Conservation (phyloP, 371 early-diverging fungal genomes). For the Fennellomyces sp. region DNA sequence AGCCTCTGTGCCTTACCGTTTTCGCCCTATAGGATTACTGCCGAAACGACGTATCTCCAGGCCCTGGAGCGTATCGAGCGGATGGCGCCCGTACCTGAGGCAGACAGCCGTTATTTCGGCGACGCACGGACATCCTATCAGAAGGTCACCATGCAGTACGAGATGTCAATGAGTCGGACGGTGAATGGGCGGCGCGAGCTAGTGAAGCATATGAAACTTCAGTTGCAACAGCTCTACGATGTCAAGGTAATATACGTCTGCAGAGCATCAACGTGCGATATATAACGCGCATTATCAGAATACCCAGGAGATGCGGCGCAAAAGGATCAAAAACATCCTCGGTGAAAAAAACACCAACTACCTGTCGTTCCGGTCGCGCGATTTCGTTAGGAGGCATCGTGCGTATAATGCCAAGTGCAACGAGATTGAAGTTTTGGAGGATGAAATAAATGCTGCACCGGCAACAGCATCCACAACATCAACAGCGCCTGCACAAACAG, state of each 20-base stretch:
- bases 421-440: conserved; percentile 5
- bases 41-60: conserved; percentile 14
- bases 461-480: too few species aligned
- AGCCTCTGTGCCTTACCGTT: neutral
- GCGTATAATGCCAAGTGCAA: conserved; percentile 10
- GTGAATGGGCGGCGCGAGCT: conserved; percentile 9
- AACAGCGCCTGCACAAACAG: conserved; percentile 3
- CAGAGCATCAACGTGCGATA: too few species aligned
- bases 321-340: conserved; percentile 14
- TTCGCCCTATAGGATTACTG: conserved; percentile 5
- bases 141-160: conserved; percentile 6
- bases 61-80: conserved; percentile 8
- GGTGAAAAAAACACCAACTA: conserved; percentile 19
- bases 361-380: conserved; percentile 8
- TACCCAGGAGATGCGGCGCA: conserved; percentile 10
- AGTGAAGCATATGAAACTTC: conserved; percentile 11
- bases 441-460: too few species aligned
- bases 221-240: conserved; percentile 10
- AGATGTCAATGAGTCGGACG: conserved; percentile 1
- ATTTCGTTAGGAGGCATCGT: conserved; percentile 10
- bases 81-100: conserved; percentile 6
- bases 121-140: conserved; percentile 8
- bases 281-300: too few species aligned
- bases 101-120: conserved; percentile 1
- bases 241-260: conserved; percentile 6